Base-by-base conservation (phyloP, 2,329 filamentous ascomycete genomes). In the Fusarium virguliforme region DNA sequence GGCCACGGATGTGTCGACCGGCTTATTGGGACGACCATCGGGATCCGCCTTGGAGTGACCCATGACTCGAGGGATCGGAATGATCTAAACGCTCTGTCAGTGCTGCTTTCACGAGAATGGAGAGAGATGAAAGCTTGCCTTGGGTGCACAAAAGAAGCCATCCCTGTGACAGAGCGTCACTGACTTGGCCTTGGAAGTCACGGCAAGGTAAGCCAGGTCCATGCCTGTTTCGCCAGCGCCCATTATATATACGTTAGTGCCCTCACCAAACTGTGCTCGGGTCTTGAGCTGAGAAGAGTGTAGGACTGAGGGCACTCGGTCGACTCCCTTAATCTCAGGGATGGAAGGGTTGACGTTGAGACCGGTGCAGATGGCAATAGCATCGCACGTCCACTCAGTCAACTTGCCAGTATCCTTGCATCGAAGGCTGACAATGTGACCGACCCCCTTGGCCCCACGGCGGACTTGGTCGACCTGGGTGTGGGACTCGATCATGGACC, bases 151-250 rank as follows among this genome's bases (percentile, higher is more conserved):
- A 32, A 83, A 81, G 67, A 85, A 85, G 2, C 84, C 84, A 64
- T 84, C 79, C 7, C 83, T 79, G 62, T 85, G 84, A 28, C 82
- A 84, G 10, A 86, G 64, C 0, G 83, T 81, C 7, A 85, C 83
- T 6, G 80, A 80, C 7, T 78, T 80, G 1, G 83, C 82, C 0
- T 77, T 74, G 0, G 83, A 80, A 1, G 82, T 86, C 3, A 85
- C 77, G 0, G 84, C 84, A 18, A 85, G 79, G 43, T 84, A 78
- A 0, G 81, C 79, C 28, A 86, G 71, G 50, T 86, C 84, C 77
- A 84, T 83, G 4, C 78, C 83, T 0, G 84, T 86, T 65, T 86
- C 84, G 1, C 84, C 83, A 6, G 78, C 81, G 0, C 84, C 84
- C 24, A 85, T 68, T 43, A 86, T 76, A 37, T 85, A 75, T 0